Conservation (phyloP, 805 yeast species). For the Metschnikowia borealis region DNA sequence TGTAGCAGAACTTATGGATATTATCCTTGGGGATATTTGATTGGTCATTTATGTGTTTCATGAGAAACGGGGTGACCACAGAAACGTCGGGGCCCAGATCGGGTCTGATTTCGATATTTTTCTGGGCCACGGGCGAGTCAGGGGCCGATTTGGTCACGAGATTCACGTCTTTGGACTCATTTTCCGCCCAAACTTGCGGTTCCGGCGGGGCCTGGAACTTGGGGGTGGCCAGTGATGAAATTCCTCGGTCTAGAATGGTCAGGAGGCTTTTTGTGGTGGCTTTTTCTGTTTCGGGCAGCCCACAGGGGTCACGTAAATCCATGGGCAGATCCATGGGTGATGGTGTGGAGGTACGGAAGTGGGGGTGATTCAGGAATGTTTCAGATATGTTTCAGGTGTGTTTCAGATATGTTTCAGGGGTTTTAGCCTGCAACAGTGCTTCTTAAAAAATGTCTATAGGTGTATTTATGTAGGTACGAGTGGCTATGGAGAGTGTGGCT, state of each 20-base stretch:
- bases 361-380: too few species aligned
- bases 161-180: not conserved
- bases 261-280: constrained; percentile 6
- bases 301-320: constrained; percentile 15
- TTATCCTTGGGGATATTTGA: constrained; percentile 45
- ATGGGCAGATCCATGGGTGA: not conserved
- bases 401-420: too few species aligned
- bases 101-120: not conserved
- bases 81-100: constrained; percentile 16
- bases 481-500: not conserved
- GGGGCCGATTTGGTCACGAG: constrained; percentile 1
- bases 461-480: too few species aligned
- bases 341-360: not conserved
- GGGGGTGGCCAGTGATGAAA: not conserved
- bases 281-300: constrained; percentile 6
- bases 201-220: not conserved
- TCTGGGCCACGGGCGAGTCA: not conserved
- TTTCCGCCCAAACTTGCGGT: constrained; percentile 3
- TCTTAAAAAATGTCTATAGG: too few species aligned
- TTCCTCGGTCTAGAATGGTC: constrained; percentile 5
- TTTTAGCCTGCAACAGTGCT: too few species aligned
- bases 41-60: constrained; percentile 40
- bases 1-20: constrained; percentile 73
- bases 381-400: too few species aligned
- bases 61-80: constrained; percentile 39